These are phyloP conservation scores for Linnemannia schmuckeri DNA, from an alignment of 192 early-diverging fungal genomes.

Conservation along the genomic window DNA sequence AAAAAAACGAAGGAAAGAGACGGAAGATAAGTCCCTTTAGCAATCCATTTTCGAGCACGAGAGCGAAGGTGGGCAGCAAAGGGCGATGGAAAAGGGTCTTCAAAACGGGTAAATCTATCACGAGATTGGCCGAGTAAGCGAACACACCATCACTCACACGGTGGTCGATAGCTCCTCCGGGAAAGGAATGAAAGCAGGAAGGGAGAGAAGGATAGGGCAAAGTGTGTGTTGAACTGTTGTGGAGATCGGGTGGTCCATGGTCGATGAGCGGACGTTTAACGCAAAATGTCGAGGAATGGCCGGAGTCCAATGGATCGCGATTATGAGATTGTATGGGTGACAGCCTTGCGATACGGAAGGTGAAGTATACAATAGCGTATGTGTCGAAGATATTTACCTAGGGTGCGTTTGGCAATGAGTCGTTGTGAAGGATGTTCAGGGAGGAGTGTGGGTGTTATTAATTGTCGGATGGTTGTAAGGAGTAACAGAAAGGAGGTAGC, in stretches of 20 bases:
- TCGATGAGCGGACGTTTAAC: not conserved
- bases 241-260: not conserved
- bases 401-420: not conserved
- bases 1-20: not conserved
- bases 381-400: not conserved
- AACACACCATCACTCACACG: not conserved
- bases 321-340: not conserved
- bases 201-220: no score
- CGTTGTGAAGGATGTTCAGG: not conserved
- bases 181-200: not conserved
- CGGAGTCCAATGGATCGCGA: no score
- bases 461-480: not conserved
- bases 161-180: not conserved
- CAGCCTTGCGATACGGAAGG: not conserved
- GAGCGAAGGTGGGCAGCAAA: not conserved
- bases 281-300: not conserved
- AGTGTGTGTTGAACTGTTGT: not conserved
- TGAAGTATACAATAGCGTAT: not conserved
- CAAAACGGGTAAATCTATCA: not conserved
- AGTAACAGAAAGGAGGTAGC: not conserved
- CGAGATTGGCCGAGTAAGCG: not conserved
- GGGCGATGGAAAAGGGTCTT: not conserved
- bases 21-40: not conserved
- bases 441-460: not conserved
- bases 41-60: not conserved